Base-by-base conservation (phyloP, 306 rosid species). In the Dryas octopetala region DNA sequence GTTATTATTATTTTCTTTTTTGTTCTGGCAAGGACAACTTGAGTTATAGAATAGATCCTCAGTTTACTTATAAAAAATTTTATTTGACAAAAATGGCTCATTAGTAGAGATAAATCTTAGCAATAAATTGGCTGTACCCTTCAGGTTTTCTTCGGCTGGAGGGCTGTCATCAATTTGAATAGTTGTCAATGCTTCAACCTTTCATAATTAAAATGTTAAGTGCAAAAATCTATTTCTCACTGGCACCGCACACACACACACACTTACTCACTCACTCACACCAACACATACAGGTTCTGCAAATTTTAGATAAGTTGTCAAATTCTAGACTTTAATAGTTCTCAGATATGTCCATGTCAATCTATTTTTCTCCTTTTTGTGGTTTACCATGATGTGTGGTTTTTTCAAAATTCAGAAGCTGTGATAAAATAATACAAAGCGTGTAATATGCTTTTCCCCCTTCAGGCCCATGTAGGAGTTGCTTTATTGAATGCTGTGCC, bases 381-480 rank as follows among this genome's bases (percentile, higher is more conserved):
- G 62, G 8, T 10, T 66, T 17, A 5, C 7, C 2, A 13, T 55
- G 0, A 0, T 9, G 14, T 52, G 32, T 40, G 4, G 7, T 40
- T 40, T 62, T 40, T 38, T 5, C 7, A 62, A 3, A 40, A 15
- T 41, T 63, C 6, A 5, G 49, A 63, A 38, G 11, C 48, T 40
- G 26, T 63, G 43, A 60, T 26, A 12, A 16, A 60, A 46, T 5
- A 8, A 60, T 4, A 5, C 49, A 5, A 12, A 60, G n/a, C 45
- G 3, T 71, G 4, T 57, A 16, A 2, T 44, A 1, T 71, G 44
- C 4, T 57, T 14, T 49, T 16, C 50, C 9, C 38, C 55, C 3
- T 73, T 74, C 88, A 95, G 97, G 98, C 99, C 70, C 86, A 96
- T 65, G 99, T 92, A 28, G 99, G 99, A 72, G 89, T 96, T 78